A percentile compares a stretch with the other conserved stretches of the same genome.
phyloP scores from a whole-genome alignment of 768 basidiomycete species.

The Mrakia hoshinonis region DNA sequence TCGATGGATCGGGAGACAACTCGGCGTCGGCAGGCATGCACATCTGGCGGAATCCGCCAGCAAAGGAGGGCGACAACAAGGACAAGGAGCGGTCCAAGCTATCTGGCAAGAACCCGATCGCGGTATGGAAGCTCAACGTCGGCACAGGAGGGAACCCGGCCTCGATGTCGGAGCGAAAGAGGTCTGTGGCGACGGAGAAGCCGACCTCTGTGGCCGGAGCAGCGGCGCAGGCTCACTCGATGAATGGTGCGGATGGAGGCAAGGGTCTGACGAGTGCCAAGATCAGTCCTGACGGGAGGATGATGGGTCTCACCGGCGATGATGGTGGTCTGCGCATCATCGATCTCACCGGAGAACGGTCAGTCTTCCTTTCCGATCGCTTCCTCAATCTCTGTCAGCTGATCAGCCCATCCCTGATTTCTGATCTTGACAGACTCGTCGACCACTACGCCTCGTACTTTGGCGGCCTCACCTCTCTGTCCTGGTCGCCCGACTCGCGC shows the following conservation, averaged over 20 bases:
- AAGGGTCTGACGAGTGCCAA: constrained; percentile 10
- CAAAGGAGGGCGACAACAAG: constrained; percentile 29
- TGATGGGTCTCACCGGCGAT: constrained; percentile 81
- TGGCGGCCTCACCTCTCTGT: constrained; percentile 76
- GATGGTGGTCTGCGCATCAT: constrained; percentile 86
- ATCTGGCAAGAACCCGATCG: constrained; percentile 40
- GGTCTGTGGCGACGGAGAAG: constrained; percentile 20
- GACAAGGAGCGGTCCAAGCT: constrained; percentile 27
- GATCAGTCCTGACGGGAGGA: constrained; percentile 65
- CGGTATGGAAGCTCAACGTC: constrained; percentile 34
- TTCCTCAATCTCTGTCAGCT: not conserved
- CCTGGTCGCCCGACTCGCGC: constrained; percentile 92
- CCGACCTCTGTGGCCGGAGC: not conserved
- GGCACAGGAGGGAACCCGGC: not conserved
- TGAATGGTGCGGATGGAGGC: constrained; percentile 15
- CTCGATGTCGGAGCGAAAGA: constrained; percentile 29
- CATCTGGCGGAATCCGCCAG: constrained; percentile 38
- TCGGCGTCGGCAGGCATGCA: constrained; percentile 29
- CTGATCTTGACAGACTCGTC: constrained; percentile 53
- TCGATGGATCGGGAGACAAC: not conserved
- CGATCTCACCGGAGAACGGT: constrained; percentile 80
- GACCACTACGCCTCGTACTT: constrained; percentile 95
- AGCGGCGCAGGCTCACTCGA: not conserved
- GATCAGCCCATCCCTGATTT: not conserved
- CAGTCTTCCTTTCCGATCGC: constrained; percentile 36